phyloP scores from a whole-genome alignment of 352 stramenopile species.

The Phytophthora sp. region DNA sequence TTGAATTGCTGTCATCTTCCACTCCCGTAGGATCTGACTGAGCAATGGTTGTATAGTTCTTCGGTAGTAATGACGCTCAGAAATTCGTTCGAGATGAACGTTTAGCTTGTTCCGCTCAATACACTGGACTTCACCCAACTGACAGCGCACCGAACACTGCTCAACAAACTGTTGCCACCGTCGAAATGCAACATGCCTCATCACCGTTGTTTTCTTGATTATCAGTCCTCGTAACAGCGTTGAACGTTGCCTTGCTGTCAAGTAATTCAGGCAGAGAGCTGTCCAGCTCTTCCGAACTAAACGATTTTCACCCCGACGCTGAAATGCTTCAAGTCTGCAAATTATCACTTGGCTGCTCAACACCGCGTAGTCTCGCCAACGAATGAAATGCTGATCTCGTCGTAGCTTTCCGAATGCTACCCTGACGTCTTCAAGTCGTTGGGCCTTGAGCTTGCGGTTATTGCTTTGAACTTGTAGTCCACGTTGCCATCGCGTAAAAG shows the following conservation, averaged over 20 bases:
- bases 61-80: slow-evolving; percentile 19
- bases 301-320: slow-evolving; percentile 33
- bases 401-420: slow-evolving; percentile 34
- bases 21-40: slow-evolving; percentile 16
- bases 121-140: slow-evolving; percentile 12
- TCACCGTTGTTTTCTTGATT: slow-evolving; percentile 1
- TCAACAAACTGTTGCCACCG: slow-evolving; percentile 22
- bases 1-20: slow-evolving; percentile 9
- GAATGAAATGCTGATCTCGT: slow-evolving; percentile 43
- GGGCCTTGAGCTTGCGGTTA: slow-evolving; percentile 37
- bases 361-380: slow-evolving; percentile 39
- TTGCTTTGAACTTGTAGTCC: slow-evolving; percentile 62
- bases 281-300: slow-evolving; percentile 34
- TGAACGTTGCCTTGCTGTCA: slow-evolving; percentile 2
- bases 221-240: slow-evolving; percentile 22
- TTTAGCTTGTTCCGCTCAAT: slow-evolving; percentile 14
- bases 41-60: slow-evolving; percentile 18
- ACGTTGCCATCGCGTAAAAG: slow-evolving; percentile 59
- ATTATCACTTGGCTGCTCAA: slow-evolving; percentile 40
- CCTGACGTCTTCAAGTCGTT: slow-evolving; percentile 33
- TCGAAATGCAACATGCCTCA: slow-evolving; percentile 18
- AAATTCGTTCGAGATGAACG: slow-evolving; percentile 24
- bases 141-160: neutral
- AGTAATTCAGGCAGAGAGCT: neutral
- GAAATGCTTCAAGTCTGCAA: slow-evolving; percentile 59